Percentiles rank a stretch among this genome's conserved stretches.
These are phyloP conservation scores for Canariomyces notabilis DNA, from an alignment of 2,329 filamentous ascomycete species.

Conservation along the genomic window DNA sequence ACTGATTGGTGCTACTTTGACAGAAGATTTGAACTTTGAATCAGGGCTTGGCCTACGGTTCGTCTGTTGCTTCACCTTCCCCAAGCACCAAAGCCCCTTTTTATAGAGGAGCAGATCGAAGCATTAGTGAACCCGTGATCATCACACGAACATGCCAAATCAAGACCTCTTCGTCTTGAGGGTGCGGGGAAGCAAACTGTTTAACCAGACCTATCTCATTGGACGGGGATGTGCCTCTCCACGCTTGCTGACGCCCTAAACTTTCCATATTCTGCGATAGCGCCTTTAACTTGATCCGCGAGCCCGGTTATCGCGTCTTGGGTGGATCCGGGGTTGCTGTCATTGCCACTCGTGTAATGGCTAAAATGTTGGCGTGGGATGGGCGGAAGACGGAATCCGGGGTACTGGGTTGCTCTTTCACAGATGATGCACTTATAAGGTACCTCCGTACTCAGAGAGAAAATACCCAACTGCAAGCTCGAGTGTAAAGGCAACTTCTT, in stretches of 20 bases:
- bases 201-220: constrained; percentile 23
- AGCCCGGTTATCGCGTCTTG: constrained; percentile 13
- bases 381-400: constrained; percentile 6
- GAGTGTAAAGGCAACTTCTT: not conserved
- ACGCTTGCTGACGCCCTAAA: constrained; percentile 8
- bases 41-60: not conserved
- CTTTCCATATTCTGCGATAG: constrained; percentile 16
- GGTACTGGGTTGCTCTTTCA: not conserved
- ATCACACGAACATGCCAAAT: not conserved
- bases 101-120: constrained; percentile 1
- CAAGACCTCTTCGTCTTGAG: constrained; percentile 2
- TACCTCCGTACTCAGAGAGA: too few species aligned
- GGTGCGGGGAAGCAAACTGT: constrained; percentile 19
- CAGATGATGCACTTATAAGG: too few species aligned
- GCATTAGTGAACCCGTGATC: constrained; percentile 9
- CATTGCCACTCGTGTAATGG: too few species aligned
- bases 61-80: not conserved
- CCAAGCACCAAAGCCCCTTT: constrained; percentile 1
- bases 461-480: too few species aligned
- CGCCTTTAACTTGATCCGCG: constrained; percentile 9
- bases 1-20: not conserved
- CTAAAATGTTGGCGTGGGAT: constrained; percentile 3
- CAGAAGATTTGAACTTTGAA: not conserved
- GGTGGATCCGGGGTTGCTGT: not conserved
- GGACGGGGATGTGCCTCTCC: constrained; percentile 5